Evolutionary conservation across 768 basidiomycete species (phyloP).

Genomic region (Termitomyces sp.): DNA sequence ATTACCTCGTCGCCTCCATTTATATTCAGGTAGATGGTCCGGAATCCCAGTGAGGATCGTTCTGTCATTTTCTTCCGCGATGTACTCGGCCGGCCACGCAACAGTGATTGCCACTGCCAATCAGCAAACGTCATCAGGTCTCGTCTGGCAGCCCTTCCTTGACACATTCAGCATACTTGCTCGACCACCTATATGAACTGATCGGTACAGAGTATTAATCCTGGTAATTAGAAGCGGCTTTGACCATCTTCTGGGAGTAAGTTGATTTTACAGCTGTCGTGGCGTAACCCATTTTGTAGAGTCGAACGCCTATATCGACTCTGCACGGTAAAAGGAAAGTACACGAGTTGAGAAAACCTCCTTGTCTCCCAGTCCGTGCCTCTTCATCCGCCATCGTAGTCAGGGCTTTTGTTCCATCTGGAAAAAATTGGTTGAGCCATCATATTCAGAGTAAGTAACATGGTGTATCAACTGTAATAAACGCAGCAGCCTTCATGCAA

Average conservation of each 20-base stretch:
- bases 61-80: too few species aligned
- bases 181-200: not conserved
- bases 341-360: not conserved
- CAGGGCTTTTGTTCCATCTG: not conserved
- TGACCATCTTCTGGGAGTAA: not conserved
- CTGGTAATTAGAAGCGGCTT: not conserved
- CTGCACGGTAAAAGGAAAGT: not conserved
- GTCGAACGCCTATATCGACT: not conserved
- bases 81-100: too few species aligned
- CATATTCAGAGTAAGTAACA: not conserved
- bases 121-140: not conserved
- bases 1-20: too few species aligned
- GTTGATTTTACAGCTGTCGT: not conserved
- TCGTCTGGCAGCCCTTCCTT: not conserved
- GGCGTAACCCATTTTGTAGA: not conserved
- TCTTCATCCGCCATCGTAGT: not conserved
- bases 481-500: too few species aligned
- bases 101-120: not conserved
- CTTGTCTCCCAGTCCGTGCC: not conserved
- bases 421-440: not conserved
- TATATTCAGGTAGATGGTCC: too few species aligned
- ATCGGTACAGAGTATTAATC: not conserved
- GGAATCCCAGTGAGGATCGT: too few species aligned
- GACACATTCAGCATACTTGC: not conserved
- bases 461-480: too few species aligned